Percentiles rank a stretch among this genome's conserved stretches.
phyloP scores from a whole-genome alignment of 306 rosid species.

The Quercus parvula region DNA sequence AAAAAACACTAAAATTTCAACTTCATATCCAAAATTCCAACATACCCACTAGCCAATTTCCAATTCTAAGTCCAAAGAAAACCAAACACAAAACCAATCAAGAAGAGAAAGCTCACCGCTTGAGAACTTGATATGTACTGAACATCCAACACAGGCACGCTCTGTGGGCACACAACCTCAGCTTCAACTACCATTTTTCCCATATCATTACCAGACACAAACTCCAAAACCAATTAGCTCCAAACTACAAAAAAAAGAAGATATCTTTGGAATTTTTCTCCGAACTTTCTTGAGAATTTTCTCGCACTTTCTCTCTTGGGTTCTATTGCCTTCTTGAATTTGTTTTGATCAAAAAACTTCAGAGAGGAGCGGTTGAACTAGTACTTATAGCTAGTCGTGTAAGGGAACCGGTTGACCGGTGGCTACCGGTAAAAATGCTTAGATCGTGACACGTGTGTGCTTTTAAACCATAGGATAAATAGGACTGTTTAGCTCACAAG shows the following conservation, averaged over 20 bases:
- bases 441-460: slow-evolving; percentile 39
- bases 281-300: no score
- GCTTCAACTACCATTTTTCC: slow-evolving; percentile 78
- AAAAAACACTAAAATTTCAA: not conserved
- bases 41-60: not conserved
- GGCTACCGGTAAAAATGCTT: slow-evolving; percentile 40
- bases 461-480: not conserved
- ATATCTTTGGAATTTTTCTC: not conserved
- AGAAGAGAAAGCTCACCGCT: slow-evolving; percentile 43
- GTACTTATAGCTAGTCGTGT: slow-evolving; percentile 23
- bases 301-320: slow-evolving; percentile 23
- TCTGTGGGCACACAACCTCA: slow-evolving; percentile 50
- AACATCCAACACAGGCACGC: slow-evolving; percentile 52
- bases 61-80: not conserved
- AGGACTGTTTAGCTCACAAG: slow-evolving; percentile 17
- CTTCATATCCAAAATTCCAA: not conserved
- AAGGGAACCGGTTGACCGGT: slow-evolving; percentile 40
- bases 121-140: slow-evolving; percentile 47
- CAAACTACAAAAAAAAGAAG: not conserved
- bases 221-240: slow-evolving; percentile 10
- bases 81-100: not conserved
- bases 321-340: not conserved
- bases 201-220: slow-evolving; percentile 11
- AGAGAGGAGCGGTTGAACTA: not conserved
- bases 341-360: slow-evolving; percentile 4